Base-by-base conservation (phyloP, 805 yeast species). In the Metschnikowia amazonensis region DNA sequence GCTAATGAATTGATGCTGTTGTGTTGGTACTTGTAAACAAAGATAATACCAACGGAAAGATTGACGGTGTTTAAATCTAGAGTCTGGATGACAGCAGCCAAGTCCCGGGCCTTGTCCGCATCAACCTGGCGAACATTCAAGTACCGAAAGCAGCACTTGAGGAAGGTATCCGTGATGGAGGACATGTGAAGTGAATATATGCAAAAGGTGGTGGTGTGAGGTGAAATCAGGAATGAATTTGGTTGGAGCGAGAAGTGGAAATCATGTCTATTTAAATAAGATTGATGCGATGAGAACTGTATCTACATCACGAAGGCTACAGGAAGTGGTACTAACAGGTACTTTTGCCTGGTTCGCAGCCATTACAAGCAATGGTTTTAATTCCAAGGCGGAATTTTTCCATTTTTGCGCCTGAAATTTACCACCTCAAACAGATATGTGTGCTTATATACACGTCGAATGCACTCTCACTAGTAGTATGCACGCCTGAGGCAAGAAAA, bases 31-130 rank as follows among this genome's bases (percentile, higher is more conserved):
- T 45, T 45, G 31, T 45, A 31, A 23, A 55, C 50, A 30, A 53
- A 48, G 3, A 55, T 43, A 23, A 55, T 44, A 4, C 54, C 52
- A 27, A 52, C 48, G 4, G 52, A 55, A 21, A 55, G 45, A 18
- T 53, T 55, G 30, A 50, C 46, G 2, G 54, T 43, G 17, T 48
- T 44, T 18, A 55, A 50, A 28, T 55, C 58, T 21, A 55, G 48
- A n/a, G 55, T 44, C 7, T 44, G 39, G 30, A 55, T 55, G 10
- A 47, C 56, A 9, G 28, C 31, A 25, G 51, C 51, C 36, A 55
- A 35, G 24, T 51, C 54, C 4, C 20, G 29, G 35, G 40, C 38
- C 13, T 38, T 33, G 14, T 18, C 29, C 10, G 33, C 42, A 21
- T 46, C 44, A 30, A 27, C 36, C 21, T 43, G 45, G 2, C 31